Evolutionary conservation across 2,329 filamentous ascomycete genomes (phyloP).

Genomic region (Scleromitrula shiraiana): DNA sequence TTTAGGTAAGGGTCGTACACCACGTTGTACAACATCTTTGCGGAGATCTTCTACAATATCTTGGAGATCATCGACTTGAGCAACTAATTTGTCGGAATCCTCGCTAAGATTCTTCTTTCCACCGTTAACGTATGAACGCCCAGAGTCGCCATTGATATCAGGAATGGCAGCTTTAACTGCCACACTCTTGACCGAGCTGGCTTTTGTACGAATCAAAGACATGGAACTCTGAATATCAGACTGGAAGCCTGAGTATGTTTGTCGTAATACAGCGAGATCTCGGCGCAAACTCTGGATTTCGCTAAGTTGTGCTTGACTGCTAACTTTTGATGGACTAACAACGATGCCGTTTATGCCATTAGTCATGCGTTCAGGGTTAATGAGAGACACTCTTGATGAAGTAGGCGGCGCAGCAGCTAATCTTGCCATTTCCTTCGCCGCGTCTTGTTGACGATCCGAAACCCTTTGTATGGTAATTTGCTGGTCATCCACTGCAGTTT

Average conservation of each 20-base stretch:
- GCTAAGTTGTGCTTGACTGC: constrained; percentile 51
- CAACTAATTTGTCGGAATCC: constrained; percentile 85
- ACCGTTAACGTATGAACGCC: constrained; percentile 73
- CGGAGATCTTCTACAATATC: constrained; percentile 93
- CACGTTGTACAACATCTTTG: constrained; percentile 90
- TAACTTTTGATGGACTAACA: constrained; percentile 25
- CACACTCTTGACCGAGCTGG: constrained; percentile 67
- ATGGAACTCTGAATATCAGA: constrained; percentile 84
- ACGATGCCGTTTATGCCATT: constrained; percentile 22
- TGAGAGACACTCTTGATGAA: constrained; percentile 24
- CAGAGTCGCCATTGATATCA: constrained; percentile 66
- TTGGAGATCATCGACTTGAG: constrained; percentile 92
- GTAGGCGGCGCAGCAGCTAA: constrained; percentile 21
- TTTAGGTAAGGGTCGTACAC: constrained; percentile 81
- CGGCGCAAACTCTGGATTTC: constrained; percentile 78
- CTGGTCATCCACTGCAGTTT: constrained; percentile 76
- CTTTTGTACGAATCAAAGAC: constrained; percentile 73
- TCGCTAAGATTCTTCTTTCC: constrained; percentile 81
- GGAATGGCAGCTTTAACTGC: constrained; percentile 66
- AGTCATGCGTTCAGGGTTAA: constrained; percentile 15
- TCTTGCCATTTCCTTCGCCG: constrained; percentile 75
- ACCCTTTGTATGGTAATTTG: constrained; percentile 74
- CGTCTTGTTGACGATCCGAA: constrained; percentile 82
- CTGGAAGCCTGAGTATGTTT: constrained; percentile 88
- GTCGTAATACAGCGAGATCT: constrained; percentile 83